Percentiles rank a stretch among this genome's conserved stretches.
Evolutionary conservation across 306 rosid species (phyloP).

Genomic region (Corylus americana): DNA sequence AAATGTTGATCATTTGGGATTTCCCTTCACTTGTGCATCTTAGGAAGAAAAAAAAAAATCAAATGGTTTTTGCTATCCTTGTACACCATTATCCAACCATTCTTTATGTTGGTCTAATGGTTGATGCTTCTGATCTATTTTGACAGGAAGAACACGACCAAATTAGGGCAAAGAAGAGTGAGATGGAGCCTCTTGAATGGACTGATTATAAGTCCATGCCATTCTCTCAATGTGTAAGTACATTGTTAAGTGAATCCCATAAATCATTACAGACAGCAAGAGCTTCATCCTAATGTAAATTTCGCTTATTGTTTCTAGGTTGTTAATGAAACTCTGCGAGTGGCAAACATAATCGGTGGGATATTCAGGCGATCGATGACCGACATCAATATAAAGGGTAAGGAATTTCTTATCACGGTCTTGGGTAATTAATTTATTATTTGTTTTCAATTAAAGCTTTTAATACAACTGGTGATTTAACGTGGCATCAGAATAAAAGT

Average conservation of each 20-base stretch:
- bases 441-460: no score
- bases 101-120: neutral
- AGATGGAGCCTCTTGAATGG: slow-evolving; percentile 52
- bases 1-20: no score
- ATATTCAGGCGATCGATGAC: slow-evolving; percentile 79
- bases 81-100: neutral
- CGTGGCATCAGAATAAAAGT: no score
- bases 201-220: slow-evolving; percentile 82
- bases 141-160: slow-evolving; percentile 84
- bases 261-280: neutral
- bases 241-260: neutral
- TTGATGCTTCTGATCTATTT: slow-evolving; percentile 3
- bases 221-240: slow-evolving; percentile 90
- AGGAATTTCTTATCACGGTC: neutral
- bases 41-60: no score
- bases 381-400: slow-evolving; percentile 80
- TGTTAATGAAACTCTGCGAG: slow-evolving; percentile 85
- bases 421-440: no score
- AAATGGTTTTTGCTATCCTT: no score
- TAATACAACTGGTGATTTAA: no score
- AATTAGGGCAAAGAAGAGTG: slow-evolving; percentile 64
- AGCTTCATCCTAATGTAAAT: neutral
- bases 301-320: slow-evolving; percentile 41
- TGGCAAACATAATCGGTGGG: slow-evolving; percentile 84
- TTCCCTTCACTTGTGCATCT: no score